Evolutionary conservation across 345 rosid species (phyloP), one percentile per base, ranked within the genome.

Genomic region (Eucalyptus paniculata): DNA sequence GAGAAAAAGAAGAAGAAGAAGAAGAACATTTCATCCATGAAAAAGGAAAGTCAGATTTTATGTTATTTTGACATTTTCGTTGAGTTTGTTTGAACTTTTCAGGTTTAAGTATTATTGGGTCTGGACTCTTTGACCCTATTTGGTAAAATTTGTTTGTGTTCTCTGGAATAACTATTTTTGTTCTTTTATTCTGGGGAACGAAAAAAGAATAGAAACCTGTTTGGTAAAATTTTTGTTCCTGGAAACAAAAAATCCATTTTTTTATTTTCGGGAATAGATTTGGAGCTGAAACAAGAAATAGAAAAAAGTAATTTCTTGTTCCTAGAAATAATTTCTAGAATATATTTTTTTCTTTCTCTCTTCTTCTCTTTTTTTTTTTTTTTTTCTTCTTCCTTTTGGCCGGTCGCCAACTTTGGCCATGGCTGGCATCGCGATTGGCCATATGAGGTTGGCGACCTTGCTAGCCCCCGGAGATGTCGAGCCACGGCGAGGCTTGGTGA

Each of bases 321-420:
- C 19, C 2, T 0, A 0, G 7, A 0, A 50, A 50, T 7, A 50
- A 50, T 50, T 50, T 50, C 7, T 50, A 50, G 19, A 50, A 16
- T 6, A 6, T 50, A 15, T 50, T 15, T 50, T 50, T 50, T 15
- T 15, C 18, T 50, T 2, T 50, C 50, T 49, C 50, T 50, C 51
- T 50, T 15, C 18, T 50, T 5, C 3, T 15, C 1, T 5, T 5
- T 5, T 1, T 2, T 2, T 4, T 15, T 50, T 15, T 5, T 15
- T 5, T 5, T 7, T 16, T 50, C 8, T 50, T 50, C 53, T 16
- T 50, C 53, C 53, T 50, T 50, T 50, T 50, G 17, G 50, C 13
- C 10, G 13, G 49, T 47, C 49, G 13, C 13, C 49, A 0, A 0
- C 49, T 11, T 47, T 47, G 49, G 49, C 49, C 50, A 49, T 49